Conservation (phyloP, 2,329 filamentous ascomycete genomes). For the Venturiaceae sp. region DNA sequence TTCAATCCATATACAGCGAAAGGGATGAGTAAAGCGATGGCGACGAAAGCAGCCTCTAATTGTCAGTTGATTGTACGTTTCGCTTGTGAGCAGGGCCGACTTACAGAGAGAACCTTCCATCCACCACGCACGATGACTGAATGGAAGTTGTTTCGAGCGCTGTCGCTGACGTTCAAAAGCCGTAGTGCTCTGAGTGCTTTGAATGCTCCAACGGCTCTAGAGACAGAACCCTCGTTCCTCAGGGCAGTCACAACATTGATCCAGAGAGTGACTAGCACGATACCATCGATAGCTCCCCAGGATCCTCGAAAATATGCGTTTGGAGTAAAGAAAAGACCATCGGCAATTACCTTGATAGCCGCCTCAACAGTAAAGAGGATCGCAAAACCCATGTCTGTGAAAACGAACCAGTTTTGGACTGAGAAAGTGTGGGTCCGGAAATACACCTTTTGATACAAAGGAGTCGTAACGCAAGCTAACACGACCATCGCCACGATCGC, state of each 20-base stretch:
- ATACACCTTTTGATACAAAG: conserved; percentile 85
- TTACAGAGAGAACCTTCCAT: conserved; percentile 81
- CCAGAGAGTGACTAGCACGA: conserved; percentile 90
- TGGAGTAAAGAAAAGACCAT: conserved; percentile 92
- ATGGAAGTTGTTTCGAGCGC: conserved; percentile 90
- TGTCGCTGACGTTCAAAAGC: conserved; percentile 91
- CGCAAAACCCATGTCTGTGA: conserved; percentile 85
- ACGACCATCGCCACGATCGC: conserved; percentile 97
- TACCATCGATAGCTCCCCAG: conserved; percentile 90
- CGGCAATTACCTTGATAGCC: conserved; percentile 83
- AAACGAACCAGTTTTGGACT: conserved; percentile 83
- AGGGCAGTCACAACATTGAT: conserved; percentile 83
- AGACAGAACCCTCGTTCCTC: conserved; percentile 71
- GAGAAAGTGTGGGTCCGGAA: conserved; percentile 53
- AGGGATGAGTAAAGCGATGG: conserved; percentile 84
- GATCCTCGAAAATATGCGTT: conserved; percentile 95
- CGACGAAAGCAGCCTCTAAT: conserved; percentile 73
- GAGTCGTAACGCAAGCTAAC: conserved; percentile 87
- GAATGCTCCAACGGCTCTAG: conserved; percentile 87
- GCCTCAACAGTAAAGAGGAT: conserved; percentile 79
- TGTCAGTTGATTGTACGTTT: conserved; percentile 10
- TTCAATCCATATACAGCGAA: conserved; percentile 96
- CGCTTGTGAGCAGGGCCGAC: conserved; percentile 19
- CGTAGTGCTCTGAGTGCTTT: conserved; percentile 89
- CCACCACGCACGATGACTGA: conserved; percentile 89